Conservation (phyloP, 331 rosid species). For the Malus hybrid region DNA sequence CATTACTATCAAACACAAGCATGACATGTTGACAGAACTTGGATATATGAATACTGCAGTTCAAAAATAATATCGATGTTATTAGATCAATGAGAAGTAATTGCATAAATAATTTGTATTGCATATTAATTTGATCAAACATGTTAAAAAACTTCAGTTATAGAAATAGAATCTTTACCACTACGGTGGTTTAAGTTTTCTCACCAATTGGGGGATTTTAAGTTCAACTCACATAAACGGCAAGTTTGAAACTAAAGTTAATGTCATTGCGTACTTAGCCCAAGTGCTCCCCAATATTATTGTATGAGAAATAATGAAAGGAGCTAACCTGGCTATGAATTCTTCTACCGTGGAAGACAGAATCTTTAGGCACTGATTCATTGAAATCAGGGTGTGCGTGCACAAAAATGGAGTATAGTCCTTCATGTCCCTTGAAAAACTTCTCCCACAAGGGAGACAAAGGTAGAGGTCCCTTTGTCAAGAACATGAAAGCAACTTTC, state of each 20-base stretch:
- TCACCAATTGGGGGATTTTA: too few relatives aligned
- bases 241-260: not conserved
- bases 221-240: too few relatives aligned
- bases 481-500: constrained; percentile 64
- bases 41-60: not conserved
- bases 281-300: too few relatives aligned
- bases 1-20: not conserved
- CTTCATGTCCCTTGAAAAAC: constrained; percentile 42
- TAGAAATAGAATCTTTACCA: not conserved
- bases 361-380: constrained; percentile 25
- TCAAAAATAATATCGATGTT: not conserved
- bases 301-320: not conserved
- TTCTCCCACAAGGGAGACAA: constrained; percentile 49
- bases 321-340: constrained; percentile 48
- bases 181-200: too few relatives aligned
- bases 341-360: constrained; percentile 51
- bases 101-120: not conserved
- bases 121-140: not conserved
- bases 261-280: not conserved
- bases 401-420: constrained; percentile 44
- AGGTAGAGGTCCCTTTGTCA: constrained; percentile 39
- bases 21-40: not conserved
- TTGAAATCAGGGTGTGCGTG: constrained; percentile 53
- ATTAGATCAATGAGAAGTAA: not conserved
- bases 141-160: not conserved